Evolutionary conservation across 140 eudicot species (phyloP).

Genomic region (Ambrosia hybrid): DNA sequence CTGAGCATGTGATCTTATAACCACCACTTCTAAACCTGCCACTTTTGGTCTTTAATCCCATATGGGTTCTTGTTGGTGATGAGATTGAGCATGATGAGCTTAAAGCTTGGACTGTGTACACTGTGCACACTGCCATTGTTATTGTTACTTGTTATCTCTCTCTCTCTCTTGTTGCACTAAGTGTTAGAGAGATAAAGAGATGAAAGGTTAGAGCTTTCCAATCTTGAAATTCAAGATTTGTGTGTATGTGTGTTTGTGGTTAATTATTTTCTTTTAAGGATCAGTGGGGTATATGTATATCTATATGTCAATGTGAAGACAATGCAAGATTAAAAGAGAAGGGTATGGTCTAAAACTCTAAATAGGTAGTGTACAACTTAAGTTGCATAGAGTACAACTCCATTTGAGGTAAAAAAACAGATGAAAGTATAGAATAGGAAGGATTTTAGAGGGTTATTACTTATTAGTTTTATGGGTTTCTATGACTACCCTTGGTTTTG

Average conservation of each 20-base stretch:
- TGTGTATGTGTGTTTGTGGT: constrained; percentile 12
- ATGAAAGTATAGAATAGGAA: constrained; percentile 21
- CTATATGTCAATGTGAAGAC: neutral
- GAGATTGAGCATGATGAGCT: constrained; percentile 68
- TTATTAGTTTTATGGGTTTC: constrained; percentile 43
- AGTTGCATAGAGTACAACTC: constrained; percentile 12
- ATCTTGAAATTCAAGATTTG: constrained; percentile 27
- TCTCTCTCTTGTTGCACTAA: constrained; percentile 20
- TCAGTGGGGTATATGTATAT: neutral
- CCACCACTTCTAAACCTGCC: constrained; percentile 18
- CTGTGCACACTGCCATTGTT: constrained; percentile 63
- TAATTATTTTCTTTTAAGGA: neutral
- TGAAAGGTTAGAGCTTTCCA: constrained; percentile 28
- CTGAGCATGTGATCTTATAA: constrained; percentile 54
- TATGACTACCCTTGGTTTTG: constrained; percentile 52
- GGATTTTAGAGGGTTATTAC: constrained; percentile 27
- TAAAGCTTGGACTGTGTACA: constrained; percentile 53
- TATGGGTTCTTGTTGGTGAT: constrained; percentile 61
- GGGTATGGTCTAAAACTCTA: constrained; percentile 24
- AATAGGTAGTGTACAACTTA: constrained; percentile 17
- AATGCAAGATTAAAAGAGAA: neutral
- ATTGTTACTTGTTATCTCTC: neutral
- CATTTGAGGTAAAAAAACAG: constrained; percentile 27
- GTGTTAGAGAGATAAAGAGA: constrained; percentile 23
- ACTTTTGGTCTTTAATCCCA: constrained; percentile 44